Base-by-base conservation (phyloP, 169 alveolate species). In the Babesia sp. region DNA sequence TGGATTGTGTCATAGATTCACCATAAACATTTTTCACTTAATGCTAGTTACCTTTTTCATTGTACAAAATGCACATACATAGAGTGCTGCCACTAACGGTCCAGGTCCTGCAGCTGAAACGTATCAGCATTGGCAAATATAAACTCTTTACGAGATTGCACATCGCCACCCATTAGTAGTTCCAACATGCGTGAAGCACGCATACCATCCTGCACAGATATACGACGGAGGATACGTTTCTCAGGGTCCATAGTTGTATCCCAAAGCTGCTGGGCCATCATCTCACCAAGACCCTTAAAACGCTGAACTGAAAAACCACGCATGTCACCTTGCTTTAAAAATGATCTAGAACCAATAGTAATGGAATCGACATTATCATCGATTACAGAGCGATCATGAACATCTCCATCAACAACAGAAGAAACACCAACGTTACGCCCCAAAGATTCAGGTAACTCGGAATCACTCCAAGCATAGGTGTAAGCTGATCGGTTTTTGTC, bases 211-310 rank as follows among this genome's bases (percentile, higher is more conserved):
- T 68, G 67, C 36, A 91, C 91, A 4, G 91, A 71, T n/a, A 91
- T 87, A 7, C 85, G 64, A 34, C 86, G 89, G 56, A 91, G 76
- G 28, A 84, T 67, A 26, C 95, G 60, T 53, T 78, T 84, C 2
- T 51, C 67, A 11, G 95, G 95, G 57, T 90, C 84, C 95, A 91
- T 91, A 12, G 95, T 90, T 18, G 95, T 91, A 36, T 70, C 79
- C 94, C 95, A 86, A 44, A 91, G 73, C 61, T 91, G 94, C 75
- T 83, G 83, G 0, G 95, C 91, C 91, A 79, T 90, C 95, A 91
- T 91, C 74, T 91, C 95, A 14, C 95, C 95, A 26, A 91, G 84
- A 28, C 95, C 95, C 61, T 91, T 91, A 68, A 86, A 91, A 28
- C 95, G 63, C 75, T 91, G 95, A 29, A 90, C 79, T 29, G 73